Percentiles rank a stretch among this genome's conserved stretches.
Evolutionary conservation across 176 grass and related monocot species (phyloP).

Genomic region (Eleusine coracana): DNA sequence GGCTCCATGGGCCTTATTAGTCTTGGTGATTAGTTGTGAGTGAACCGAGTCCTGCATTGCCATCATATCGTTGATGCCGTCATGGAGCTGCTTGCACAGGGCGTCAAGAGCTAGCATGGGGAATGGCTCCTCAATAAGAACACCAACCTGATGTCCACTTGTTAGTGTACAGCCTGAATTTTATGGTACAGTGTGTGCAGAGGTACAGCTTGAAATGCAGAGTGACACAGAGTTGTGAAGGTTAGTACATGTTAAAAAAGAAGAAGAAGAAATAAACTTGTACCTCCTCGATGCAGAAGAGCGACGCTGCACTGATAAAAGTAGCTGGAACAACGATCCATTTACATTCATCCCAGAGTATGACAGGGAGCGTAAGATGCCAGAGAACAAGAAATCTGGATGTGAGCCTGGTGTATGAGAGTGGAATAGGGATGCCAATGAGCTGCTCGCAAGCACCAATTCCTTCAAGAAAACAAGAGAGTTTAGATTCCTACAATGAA

Average conservation of each 20-base stretch:
- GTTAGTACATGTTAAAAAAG: too few relatives aligned
- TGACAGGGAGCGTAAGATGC: slow-evolving; percentile 92
- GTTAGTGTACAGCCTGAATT: too few relatives aligned
- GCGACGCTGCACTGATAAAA: slow-evolving; percentile 85
- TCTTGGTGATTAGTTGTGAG: slow-evolving; percentile 50
- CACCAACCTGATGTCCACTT: slow-evolving; percentile 60
- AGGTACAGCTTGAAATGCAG: too few relatives aligned
- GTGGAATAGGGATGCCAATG: slow-evolving; percentile 80
- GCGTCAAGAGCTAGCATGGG: slow-evolving; percentile 81
- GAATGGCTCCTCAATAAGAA: slow-evolving; percentile 96
- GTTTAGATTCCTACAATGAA: slow-evolving; percentile 72
- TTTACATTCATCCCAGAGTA: slow-evolving; percentile 95
- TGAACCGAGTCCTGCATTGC: slow-evolving; percentile 63
- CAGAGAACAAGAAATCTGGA: slow-evolving; percentile 94
- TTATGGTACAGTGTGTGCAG: too few relatives aligned
- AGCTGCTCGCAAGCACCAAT: slow-evolving; percentile 80
- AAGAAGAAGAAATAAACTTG: slow-evolving; percentile 23
- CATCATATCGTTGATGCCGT: slow-evolving; percentile 63
- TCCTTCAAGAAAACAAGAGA: slow-evolving; percentile 90
- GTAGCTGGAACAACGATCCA: slow-evolving; percentile 96
- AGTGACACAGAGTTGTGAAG: too few relatives aligned
- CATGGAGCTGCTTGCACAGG: slow-evolving; percentile 66
- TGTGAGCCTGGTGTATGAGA: slow-evolving; percentile 88
- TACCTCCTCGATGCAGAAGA: slow-evolving; percentile 99
- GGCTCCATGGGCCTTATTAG: slow-evolving; percentile 15